These are phyloP conservation scores for Kodamaea fukazawae DNA, from an alignment of 805 yeast species.

Conservation along the genomic window DNA sequence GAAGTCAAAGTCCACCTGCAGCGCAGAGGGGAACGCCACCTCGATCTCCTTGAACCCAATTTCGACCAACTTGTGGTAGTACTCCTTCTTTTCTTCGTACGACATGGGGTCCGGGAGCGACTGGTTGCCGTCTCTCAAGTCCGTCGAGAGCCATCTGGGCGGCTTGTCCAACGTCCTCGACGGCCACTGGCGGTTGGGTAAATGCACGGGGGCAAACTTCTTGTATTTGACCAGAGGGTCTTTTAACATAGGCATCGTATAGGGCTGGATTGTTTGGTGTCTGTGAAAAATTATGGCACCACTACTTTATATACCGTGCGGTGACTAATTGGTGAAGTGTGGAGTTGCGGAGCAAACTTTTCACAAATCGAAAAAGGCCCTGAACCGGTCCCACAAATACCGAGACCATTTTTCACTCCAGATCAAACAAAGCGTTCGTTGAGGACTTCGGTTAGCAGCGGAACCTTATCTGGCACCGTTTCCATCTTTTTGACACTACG, in stretches of 20 bases:
- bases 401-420: not conserved
- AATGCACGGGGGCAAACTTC: conserved; percentile 51
- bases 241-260: conserved; percentile 35
- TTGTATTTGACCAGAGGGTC: conserved; percentile 66
- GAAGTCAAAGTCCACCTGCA: conserved; percentile 78
- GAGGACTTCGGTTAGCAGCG: not conserved
- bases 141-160: conserved; percentile 83
- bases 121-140: conserved; percentile 81
- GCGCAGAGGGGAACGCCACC: conserved; percentile 79
- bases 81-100: conserved; percentile 70
- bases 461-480: too few species aligned
- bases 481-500: too few species aligned
- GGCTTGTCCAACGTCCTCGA: conserved; percentile 52
- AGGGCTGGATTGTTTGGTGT: not conserved
- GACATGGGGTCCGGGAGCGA: conserved; percentile 85
- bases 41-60: conserved; percentile 82
- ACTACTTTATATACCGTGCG: not conserved
- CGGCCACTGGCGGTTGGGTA: conserved; percentile 75
- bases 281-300: not conserved
- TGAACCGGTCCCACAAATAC: not conserved
- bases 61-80: conserved; percentile 64
- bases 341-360: not conserved
- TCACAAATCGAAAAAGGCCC: not conserved
- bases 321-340: not conserved
- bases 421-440: not conserved